Base-by-base conservation (phyloP, 345 rosid species). In the Salix exigua region DNA sequence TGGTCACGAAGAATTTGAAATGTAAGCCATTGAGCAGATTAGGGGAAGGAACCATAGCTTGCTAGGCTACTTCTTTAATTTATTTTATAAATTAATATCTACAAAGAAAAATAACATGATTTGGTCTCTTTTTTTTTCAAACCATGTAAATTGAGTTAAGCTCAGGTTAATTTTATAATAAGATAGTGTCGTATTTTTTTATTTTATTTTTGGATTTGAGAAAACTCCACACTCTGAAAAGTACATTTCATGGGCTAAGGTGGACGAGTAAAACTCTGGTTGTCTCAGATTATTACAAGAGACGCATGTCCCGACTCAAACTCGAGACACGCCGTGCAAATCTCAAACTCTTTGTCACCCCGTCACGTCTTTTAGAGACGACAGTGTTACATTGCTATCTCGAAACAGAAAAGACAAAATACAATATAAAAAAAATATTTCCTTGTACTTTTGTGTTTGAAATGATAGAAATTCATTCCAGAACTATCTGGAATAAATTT, bases 301-400 rank as follows among this genome's bases (percentile, higher is more conserved):
- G 5, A 31, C 5, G 0, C 33, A 31, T 0, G 5, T 4, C 5
- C 33, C 4, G 0, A 31, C 5, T 31, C 33, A 31, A 31, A 4
- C 33, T 0, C 33, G 5, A 31, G 5, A 31, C 0, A 0, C 0
- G 4, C 0, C 4, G 0, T 31, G 0, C 33, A 31, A 0, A 31
- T 31, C 33, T 4, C 5, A 31, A 31, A 31, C 0, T 31, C 0
- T 31, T 30, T 30, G 0, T 30, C 4, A 30, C 31, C 0, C 0
- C 31, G 0, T 30, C 31, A 30, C 4, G 3, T 0, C 31, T 26
- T 4, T 30, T 30, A 1, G 0, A 0, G 33, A 31, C 0, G 5
- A 4, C 4, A 31, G 5, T 31, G 5, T 4, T 31, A 0, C 5
- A 33, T 33, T 40, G 4, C 13, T 40, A 40, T 40, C 44, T 40